Base-by-base conservation (phyloP, 208 protist species). In the Trypanosoma cruzi region DNA sequence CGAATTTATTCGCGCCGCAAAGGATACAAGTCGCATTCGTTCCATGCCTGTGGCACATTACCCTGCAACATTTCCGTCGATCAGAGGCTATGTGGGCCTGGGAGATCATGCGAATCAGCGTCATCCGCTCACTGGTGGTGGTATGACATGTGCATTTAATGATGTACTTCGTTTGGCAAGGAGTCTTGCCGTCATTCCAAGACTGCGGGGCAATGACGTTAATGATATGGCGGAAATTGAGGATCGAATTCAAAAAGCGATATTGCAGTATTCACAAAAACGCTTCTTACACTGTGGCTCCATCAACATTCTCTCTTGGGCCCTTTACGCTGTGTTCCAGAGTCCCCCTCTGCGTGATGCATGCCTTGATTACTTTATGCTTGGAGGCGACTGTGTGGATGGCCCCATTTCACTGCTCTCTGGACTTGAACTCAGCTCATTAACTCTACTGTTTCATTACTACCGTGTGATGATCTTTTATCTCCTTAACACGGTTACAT, bases 51-150 rank as follows among this genome's bases (percentile, higher is more conserved):
- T 97, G 11, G 88, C 89, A 16, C 79, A 76, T 66, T 93, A 94
- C 71, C 81, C 87, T 55, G 70, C 89, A 31, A 84, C 79, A 36
- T 91, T 90, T 63, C 81, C 84, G 26, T 81, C 70, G 68, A 84
- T 88, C 59, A 81, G 82, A 65, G 96, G 97, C 72, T 96, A 94
- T 57, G 71, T 98, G 2, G 79, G 92, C 54, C 80, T 98, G 56
- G 97, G 97, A 44, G 97, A 98, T 74, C 90, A 97, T 66, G 84
- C 88, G 60, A 98, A 98, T 84, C 94, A 97, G 83, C 87, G 97
- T 42, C 90, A 98, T 82, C 93, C 95, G 18, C 80, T 98, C 18
- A 98, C 95, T 8, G 97, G 97, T 62, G 93, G 88, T 37, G 90
- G 94, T 71, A 96, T 96, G 90, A 96, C 89, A 18, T 92, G 97